Base-by-base conservation (phyloP, 2,329 filamentous ascomycete genomes). In the Aspergillus sp. region DNA sequence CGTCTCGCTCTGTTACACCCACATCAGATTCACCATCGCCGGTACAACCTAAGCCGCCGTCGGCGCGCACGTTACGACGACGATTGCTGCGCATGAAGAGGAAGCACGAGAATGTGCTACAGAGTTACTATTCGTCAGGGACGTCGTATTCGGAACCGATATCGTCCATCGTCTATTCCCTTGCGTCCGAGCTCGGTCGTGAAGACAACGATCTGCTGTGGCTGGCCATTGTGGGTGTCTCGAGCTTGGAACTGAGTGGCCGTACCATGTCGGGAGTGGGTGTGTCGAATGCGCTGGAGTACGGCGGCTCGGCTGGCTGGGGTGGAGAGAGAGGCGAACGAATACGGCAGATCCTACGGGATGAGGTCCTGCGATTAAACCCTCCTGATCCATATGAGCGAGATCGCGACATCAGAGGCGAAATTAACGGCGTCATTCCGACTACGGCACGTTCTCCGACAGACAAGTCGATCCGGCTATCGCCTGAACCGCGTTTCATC, bases 161-260 rank as follows among this genome's bases (percentile, higher is more conserved):
- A 58, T 95, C 93, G 0, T 96, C 93, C 0, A 89, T 98, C 79
- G 86, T 97, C 71, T 99, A 98, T 76, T 96, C 92, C 0, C 83
- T 99, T 13, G 95, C 94, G 1, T 96, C 93, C 1, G 95, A 98
- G 72, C 86, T 99, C 6, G 95, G 95, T 63, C 90, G 93, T 56
- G 95, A 98, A 81, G 94, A 98, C 75, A 99, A 98, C 70, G 93
- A 99, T 70, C 82, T 98, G 21, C 83, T 99, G 13, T 99, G 95
- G 95, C 84, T 96, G 60, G 88, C 92, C 5, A 96, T 98, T 70
- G 91, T 99, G 25, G 95, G 95, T 5, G 91, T 96, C 38, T 92
- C 90, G n/a, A 96, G 92, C 15, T 88, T 96, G 77, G 93, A 97
- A 73, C 84, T 97, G 0, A 96, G 95, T 66, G 93, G 93, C 15